A percentile compares a stretch with the other conserved stretches of the same genome.
Evolutionary conservation across 345 rosid genomes (phyloP).

Genomic region (Populus deltoides): DNA sequence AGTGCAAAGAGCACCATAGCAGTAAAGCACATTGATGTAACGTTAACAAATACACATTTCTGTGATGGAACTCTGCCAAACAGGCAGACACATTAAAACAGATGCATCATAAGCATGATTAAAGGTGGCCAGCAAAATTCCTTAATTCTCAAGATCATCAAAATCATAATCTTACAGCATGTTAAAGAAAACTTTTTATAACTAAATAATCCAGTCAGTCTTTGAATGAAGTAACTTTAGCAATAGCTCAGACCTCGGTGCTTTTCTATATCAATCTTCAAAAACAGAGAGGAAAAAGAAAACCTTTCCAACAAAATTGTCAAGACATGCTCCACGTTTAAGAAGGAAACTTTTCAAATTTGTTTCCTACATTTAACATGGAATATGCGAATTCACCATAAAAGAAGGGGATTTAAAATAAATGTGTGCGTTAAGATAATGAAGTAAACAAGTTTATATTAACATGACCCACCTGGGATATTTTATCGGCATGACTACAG

Average conservation of each 20-base stretch:
- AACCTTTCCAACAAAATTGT: not conserved
- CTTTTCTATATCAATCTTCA: not conserved
- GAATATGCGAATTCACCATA: not conserved
- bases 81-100: not conserved
- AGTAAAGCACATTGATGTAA: not conserved
- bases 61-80: not conserved
- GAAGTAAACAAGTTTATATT: not conserved
- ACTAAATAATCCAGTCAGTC: not conserved
- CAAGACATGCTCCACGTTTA: not conserved
- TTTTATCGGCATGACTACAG: constrained; percentile 98
- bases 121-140: not conserved
- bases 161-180: not conserved
- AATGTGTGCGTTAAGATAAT: not conserved
- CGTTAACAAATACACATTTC: not conserved
- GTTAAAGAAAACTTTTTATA: not conserved
- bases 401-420: not conserved
- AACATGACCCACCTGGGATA: constrained; percentile 76
- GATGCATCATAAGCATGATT: not conserved
- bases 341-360: not conserved
- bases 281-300: not conserved
- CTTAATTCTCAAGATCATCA: not conserved
- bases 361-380: too few species aligned
- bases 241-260: not conserved
- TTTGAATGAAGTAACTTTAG: not conserved
- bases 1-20: not conserved